Evolutionary conservation across 306 rosid species (phyloP).

Genomic region (Castanea mollissima): DNA sequence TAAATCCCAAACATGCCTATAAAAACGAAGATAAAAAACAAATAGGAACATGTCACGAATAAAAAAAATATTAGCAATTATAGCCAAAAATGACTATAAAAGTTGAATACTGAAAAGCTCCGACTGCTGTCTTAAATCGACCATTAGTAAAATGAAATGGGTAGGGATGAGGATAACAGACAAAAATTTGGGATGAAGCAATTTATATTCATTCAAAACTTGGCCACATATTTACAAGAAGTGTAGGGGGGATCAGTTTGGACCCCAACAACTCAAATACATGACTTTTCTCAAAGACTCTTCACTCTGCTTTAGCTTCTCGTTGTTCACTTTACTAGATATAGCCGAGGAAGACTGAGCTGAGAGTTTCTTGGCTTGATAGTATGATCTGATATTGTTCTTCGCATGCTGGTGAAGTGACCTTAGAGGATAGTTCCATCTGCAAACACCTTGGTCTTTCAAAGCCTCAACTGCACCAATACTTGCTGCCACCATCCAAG

Average conservation of each 20-base stretch:
- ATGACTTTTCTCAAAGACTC: conserved; percentile 24
- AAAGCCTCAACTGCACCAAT: conserved; percentile 34
- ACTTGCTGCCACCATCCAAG: conserved; percentile 25
- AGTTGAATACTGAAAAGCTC: too few relatives aligned
- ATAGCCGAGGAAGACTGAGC: conserved; percentile 10
- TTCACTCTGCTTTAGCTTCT: conserved; percentile 17
- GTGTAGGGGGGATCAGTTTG: not conserved
- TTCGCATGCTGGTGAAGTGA: conserved; percentile 25
- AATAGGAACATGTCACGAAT: too few relatives aligned
- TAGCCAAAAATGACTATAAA: too few relatives aligned
- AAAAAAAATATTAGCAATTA: too few relatives aligned
- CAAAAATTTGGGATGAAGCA: not conserved
- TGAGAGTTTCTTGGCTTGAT: conserved; percentile 8
- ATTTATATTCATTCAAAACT: not conserved
- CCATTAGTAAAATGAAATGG: too few relatives aligned
- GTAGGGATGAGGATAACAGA: too few relatives aligned
- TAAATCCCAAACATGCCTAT: too few relatives aligned
- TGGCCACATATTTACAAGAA: not conserved
- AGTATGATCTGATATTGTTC: conserved; percentile 19
- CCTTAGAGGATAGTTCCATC: conserved; percentile 25
- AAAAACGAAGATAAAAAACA: too few relatives aligned
- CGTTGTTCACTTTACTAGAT: not conserved
- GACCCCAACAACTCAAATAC: conserved; percentile 33
- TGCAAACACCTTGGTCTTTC: conserved; percentile 34
- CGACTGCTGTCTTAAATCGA: too few relatives aligned